These are phyloP conservation scores for Euphorbia corollata DNA, from an alignment of 441 rosid species.

Conservation along the genomic window DNA sequence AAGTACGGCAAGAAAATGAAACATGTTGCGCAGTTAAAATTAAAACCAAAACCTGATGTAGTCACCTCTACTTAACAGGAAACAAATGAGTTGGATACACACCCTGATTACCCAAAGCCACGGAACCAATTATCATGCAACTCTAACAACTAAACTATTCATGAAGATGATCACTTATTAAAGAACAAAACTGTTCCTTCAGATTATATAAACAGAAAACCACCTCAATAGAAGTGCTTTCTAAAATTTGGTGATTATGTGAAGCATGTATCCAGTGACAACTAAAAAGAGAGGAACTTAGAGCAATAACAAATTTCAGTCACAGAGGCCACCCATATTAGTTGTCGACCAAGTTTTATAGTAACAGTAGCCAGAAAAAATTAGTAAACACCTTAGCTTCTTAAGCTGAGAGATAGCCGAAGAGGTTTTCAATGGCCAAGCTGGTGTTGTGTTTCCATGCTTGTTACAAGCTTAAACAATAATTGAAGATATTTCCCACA, in stretches of 20 bases:
- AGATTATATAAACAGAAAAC: constrained; percentile 8
- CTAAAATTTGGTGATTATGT: neutral
- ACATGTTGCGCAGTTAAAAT: neutral
- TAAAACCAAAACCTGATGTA: neutral
- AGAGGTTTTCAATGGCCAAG: neutral
- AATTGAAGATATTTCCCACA: neutral
- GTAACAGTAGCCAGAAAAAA: neutral
- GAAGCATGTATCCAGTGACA: neutral
- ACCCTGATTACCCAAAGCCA: neutral
- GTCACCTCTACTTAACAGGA: neutral
- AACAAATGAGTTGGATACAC: neutral
- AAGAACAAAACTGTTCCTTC: neutral
- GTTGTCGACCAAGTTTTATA: neutral
- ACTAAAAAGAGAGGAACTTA: neutral
- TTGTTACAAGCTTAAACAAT: neutral
- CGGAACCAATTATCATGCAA: neutral
- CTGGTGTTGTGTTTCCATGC: neutral
- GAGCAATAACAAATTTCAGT: neutral
- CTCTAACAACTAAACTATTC: constrained; percentile 5
- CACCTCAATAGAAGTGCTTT: neutral
- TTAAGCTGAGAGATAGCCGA: neutral
- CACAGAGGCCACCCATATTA: neutral
- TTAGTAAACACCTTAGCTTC: neutral
- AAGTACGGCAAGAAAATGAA: neutral
- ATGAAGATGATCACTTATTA: neutral